These are phyloP conservation scores for Dioszegia hungarica DNA, from an alignment of 768 basidiomycete species.

Conservation along the genomic window DNA sequence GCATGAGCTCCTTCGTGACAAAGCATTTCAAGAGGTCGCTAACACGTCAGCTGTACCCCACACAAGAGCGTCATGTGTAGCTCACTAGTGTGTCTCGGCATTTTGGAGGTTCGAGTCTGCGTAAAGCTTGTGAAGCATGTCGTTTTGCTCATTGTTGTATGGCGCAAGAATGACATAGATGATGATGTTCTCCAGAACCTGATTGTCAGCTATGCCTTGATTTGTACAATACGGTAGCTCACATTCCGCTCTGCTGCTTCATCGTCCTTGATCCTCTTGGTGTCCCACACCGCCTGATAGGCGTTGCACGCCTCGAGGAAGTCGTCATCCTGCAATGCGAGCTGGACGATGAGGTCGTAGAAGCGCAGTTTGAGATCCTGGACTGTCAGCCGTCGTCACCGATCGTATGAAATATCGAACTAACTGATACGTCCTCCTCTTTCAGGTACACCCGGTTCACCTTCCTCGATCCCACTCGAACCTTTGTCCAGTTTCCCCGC, in stretches of 20 bases:
- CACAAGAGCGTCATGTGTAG: not conserved
- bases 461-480: conserved; percentile 83
- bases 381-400: not conserved
- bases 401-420: conserved; percentile 16
- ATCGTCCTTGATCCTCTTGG: conserved; percentile 85
- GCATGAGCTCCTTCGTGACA: conserved; percentile 84
- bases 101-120: conserved; percentile 72
- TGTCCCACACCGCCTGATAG: conserved; percentile 96
- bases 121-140: conserved; percentile 86
- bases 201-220: not conserved
- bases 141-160: conserved; percentile 93
- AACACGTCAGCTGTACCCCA: conserved; percentile 1
- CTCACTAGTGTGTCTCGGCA: conserved; percentile 76
- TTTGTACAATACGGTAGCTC: conserved; percentile 8
- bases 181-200: conserved; percentile 92
- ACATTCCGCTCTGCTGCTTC: conserved; percentile 50
- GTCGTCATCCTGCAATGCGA: conserved; percentile 73
- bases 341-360: conserved; percentile 94
- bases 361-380: conserved; percentile 94
- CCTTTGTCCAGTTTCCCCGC: conserved; percentile 77
- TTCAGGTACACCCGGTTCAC: conserved; percentile 90
- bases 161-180: conserved; percentile 91
- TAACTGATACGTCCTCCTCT: conserved; percentile 78
- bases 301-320: conserved; percentile 94
- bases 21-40: conserved; percentile 94